Evolutionary conservation across 192 early-diverging fungal species (phyloP), one percentile per base, ranked within the genome.

Genomic region (Gaertneriomyces semiglobifer): DNA sequence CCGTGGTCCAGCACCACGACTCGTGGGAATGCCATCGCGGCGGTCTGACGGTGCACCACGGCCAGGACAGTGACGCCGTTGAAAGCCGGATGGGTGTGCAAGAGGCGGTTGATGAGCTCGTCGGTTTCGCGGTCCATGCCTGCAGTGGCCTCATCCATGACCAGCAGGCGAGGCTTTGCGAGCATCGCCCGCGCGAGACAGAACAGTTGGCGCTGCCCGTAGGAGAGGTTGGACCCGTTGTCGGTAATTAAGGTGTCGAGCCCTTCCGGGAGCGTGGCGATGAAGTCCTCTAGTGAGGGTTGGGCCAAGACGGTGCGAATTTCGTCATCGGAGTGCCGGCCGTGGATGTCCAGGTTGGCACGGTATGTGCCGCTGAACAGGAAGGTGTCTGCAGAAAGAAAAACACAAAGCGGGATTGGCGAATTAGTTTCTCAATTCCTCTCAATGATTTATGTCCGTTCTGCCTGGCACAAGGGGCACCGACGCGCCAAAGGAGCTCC

Each of bases 21-120:
- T n/a, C 69, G 62, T 53, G 84, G 82, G 68, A 73, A 84, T 18
- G 79, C 82, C 44, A 76, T 68, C 20, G 63, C 57, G 9, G 77
- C 72, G 63, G 65, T 73, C 25, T 51, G 73, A 41, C 92, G 85
- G 69, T 95, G 91, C 1, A 89, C 91, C 75, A 93, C 88, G 41
- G 85, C 82, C 48, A 93, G 60, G 2, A 93, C 82, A 6, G 90
- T 86, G 19, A 60, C 61, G 14, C 64, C 54, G 8, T 14, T 20
- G 85, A 89, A 69, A 0, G 25, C 25, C 25, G 25, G 25, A 79
- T 74, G 53, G 33, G 76, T 59, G 4, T 51, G 47, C 52, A 79
- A 68, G 70, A 80, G 53, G 78, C 78, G 25, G 59, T 80, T 90
- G 55, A 95, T 91, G 41, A 85, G 62, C 16, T 77, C 75, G 69